Evolutionary conservation across 441 rosid genomes (phyloP).

Genomic region (Eruca vesicaria): DNA sequence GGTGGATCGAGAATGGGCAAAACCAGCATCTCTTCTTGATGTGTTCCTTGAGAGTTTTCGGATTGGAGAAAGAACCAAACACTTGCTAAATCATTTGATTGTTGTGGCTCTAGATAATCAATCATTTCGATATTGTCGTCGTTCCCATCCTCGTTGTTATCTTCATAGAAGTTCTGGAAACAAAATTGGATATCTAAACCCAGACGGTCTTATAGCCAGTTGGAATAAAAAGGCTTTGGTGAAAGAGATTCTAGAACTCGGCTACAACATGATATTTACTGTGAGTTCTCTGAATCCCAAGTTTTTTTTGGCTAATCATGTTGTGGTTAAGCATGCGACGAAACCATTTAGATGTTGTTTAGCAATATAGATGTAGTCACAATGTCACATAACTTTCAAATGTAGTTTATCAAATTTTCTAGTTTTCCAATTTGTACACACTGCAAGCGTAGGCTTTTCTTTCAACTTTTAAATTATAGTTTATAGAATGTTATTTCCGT

Average conservation of each 20-base stretch:
- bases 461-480: neutral
- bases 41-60: conserved; percentile 48
- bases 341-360: neutral
- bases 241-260: conserved; percentile 34
- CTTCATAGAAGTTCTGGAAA: neutral
- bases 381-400: neutral
- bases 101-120: conserved; percentile 40
- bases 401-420: neutral
- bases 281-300: conserved; percentile 27
- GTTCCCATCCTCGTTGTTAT: conserved; percentile 44
- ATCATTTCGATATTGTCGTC: conserved; percentile 38
- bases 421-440: neutral
- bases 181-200: neutral
- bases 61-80: conserved; percentile 35
- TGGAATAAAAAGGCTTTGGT: conserved; percentile 30
- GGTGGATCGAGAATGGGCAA: conserved; percentile 42
- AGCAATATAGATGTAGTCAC: neutral
- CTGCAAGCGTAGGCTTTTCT: neutral
- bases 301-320: neutral
- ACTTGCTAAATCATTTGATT: conserved; percentile 46
- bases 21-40: conserved; percentile 41
- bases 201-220: conserved; percentile 10
- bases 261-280: conserved; percentile 43
- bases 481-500: neutral
- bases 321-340: neutral